phyloP scores from a whole-genome alignment of 768 basidiomycete species.

The Russula virescens region DNA sequence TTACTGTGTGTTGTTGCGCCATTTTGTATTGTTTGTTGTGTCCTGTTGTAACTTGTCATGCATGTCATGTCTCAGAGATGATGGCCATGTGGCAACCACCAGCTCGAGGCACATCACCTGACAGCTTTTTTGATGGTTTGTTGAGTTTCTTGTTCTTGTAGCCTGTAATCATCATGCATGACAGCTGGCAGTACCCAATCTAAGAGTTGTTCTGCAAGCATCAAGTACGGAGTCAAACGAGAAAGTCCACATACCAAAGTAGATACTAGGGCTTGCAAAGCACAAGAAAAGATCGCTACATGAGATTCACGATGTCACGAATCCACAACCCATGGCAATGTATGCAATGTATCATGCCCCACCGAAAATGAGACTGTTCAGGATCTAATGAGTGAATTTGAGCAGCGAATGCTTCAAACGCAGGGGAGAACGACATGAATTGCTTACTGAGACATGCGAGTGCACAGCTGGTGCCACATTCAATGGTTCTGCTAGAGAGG shows the following conservation, averaged over 20 bases:
- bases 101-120: too few species aligned
- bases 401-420: conserved; percentile 97
- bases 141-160: conserved; percentile 98
- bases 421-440: conserved; percentile 87
- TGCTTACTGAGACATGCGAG: conserved; percentile 90
- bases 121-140: conserved; percentile 93
- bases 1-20: too few species aligned
- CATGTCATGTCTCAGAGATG: too few species aligned
- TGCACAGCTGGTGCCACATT: conserved; percentile 90
- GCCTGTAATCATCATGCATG: conserved; percentile 98
- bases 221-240: conserved; percentile 81
- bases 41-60: too few species aligned
- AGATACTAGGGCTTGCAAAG: conserved; percentile 97
- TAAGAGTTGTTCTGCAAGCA: conserved; percentile 97
- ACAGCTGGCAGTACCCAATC: conserved; percentile 98
- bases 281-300: conserved; percentile 96
- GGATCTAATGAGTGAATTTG: conserved; percentile 96
- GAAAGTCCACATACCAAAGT: conserved; percentile 91
- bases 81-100: too few species aligned
- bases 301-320: conserved; percentile 91
- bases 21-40: too few species aligned
- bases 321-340: conserved; percentile 98
- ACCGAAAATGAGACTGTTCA: conserved; percentile 91
- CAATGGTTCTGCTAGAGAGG: conserved; percentile 76
- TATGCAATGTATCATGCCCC: conserved; percentile 99